Evolutionary conservation across 768 basidiomycete genomes (phyloP).

Genomic region (Mycena polygramma): DNA sequence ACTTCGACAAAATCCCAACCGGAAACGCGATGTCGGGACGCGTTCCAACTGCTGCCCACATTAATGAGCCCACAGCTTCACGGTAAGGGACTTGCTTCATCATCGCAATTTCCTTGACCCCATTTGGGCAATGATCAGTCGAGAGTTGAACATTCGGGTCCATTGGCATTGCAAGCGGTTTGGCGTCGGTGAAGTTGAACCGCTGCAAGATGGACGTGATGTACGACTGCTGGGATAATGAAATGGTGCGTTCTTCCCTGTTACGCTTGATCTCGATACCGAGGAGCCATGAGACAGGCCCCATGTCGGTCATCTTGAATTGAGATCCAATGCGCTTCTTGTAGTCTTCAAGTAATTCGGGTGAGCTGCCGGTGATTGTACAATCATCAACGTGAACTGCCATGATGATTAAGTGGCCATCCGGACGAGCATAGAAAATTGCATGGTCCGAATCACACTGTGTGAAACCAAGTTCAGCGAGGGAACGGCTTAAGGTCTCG

Average conservation of each 20-base stretch:
- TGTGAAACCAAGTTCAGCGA: too few species aligned
- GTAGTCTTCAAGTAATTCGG: too few species aligned
- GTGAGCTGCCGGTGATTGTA: too few species aligned
- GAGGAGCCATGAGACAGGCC: not conserved
- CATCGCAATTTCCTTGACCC: not conserved
- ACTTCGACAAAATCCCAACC: conserved; percentile 12
- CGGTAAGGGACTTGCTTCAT: conserved; percentile 12
- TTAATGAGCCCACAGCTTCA: conserved; percentile 15
- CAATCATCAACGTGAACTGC: too few species aligned
- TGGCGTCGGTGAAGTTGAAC: conserved; percentile 8
- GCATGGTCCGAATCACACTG: too few species aligned
- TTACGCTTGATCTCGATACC: conserved; percentile 20
- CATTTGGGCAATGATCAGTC: conserved; percentile 2
- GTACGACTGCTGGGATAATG: conserved; percentile 18
- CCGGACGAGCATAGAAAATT: too few species aligned
- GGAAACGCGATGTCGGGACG: conserved; percentile 14
- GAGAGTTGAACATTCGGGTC: conserved; percentile 13
- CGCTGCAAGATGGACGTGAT: conserved; percentile 2
- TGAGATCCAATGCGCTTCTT: conserved; percentile 6
- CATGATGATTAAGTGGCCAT: too few species aligned
- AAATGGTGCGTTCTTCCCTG: conserved; percentile 4
- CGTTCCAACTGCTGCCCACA: conserved; percentile 14
- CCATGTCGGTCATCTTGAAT: conserved; percentile 9
- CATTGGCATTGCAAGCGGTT: conserved; percentile 13
- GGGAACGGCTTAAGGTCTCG: too few species aligned